These are phyloP conservation scores for Erysimum pusillum DNA, from an alignment of 441 rosid genomes.

Conservation along the genomic window DNA sequence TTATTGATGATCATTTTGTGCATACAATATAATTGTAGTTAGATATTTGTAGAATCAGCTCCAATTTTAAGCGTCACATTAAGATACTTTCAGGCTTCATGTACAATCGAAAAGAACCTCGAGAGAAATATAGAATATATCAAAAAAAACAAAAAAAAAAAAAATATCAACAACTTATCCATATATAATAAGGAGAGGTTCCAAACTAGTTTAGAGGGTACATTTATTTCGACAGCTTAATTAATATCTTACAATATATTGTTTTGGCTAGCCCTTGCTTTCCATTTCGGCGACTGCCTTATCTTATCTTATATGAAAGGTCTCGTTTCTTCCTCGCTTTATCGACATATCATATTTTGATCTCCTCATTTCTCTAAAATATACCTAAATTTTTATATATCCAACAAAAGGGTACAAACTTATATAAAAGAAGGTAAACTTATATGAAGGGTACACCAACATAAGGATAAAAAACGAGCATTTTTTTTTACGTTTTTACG, in stretches of 20 bases:
- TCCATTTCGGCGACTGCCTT: constrained; percentile 19
- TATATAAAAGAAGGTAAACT: background rate
- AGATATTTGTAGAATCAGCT: background rate
- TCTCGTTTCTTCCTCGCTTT: constrained; percentile 42
- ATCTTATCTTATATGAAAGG: constrained; percentile 47
- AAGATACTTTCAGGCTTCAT: constrained; percentile 17
- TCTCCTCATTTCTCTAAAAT: background rate
- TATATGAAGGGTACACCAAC: no score
- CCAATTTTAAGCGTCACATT: background rate
- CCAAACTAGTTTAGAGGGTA: constrained; percentile 9
- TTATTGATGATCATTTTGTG: background rate
- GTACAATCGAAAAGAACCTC: background rate
- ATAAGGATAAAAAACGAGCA: background rate
- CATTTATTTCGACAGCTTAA: constrained; percentile 33
- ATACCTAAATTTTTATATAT: background rate
- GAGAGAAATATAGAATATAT: background rate
- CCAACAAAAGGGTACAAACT: background rate
- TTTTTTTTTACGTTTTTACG: background rate
- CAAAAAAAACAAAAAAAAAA: no score
- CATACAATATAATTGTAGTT: background rate
- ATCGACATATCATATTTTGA: constrained; percentile 18
- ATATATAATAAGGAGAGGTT: constrained; percentile 32
- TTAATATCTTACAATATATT: background rate
- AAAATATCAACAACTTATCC: no score
- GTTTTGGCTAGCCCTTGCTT: constrained; percentile 26